Base-by-base conservation (phyloP, 2,329 filamentous ascomycete genomes). In the Colletotrichum cuscutae region DNA sequence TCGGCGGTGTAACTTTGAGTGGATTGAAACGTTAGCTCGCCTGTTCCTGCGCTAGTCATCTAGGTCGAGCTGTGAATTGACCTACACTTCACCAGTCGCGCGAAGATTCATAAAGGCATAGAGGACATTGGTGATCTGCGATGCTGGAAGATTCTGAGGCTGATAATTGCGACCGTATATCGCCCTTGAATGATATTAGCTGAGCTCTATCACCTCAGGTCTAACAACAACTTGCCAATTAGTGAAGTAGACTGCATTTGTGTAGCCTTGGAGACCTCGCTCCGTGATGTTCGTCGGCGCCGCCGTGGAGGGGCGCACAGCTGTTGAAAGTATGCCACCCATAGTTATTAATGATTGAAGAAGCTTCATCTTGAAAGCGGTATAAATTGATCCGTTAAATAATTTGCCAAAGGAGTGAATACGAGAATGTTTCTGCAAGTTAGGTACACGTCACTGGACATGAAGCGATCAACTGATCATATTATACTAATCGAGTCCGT, bases 71-170 rank as follows among this genome's bases (percentile, higher is more conserved):
- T 12, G 13, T 2, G 12, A 19, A 13, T 1, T 5, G 13, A 15
- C 86, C 78, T 87, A 92, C 82, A 96, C 93, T 77, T 94, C 92
- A 42, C 95, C 95, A 65, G 92, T 89, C 0, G 89, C 80, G 9
- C 86, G 85, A 22, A 97, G 82, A 78, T 97, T 95, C 77, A 94
- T 93, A 81, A 98, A 98, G 2, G 95, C 89, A 78, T 90, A 97
- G 2, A 97, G 86, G 1, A 97, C 86, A 77, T 97, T 94, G 0
- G 93, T 96, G 64, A 97, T 84, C 74, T 94, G 86, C 2, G 89
- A 86, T 2, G 87, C 89, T 0, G 92, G 92, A 9, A 97, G 86
- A 76, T 94, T 86, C 64, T 92, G 88, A 0, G 94, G 92, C 68
- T 93, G 88, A 78, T 92, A 94, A 75, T 93, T 89, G 67, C 94